Evolutionary conservation across 208 protist species (phyloP).

Genomic region (Entamoeba invadens): DNA sequence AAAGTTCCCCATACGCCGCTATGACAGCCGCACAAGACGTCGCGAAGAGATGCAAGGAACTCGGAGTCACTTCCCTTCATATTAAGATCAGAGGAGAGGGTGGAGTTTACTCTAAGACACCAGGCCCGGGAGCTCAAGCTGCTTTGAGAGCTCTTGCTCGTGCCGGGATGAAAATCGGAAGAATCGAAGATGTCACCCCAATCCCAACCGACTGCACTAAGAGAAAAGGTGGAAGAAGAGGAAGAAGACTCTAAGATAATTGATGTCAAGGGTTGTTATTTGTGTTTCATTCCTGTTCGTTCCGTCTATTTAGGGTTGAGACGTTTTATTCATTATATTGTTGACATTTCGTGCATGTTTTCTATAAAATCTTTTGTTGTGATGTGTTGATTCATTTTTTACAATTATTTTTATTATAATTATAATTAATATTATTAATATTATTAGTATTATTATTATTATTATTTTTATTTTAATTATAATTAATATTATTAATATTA

Average conservation of each 20-base stretch:
- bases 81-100: slow-evolving; percentile 97
- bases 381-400: too few relatives aligned
- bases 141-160: slow-evolving; percentile 96
- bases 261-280: too few relatives aligned
- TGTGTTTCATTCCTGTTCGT: too few relatives aligned
- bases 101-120: not conserved
- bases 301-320: too few relatives aligned
- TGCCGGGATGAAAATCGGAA: slow-evolving; percentile 94
- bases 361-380: too few relatives aligned
- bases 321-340: too few relatives aligned
- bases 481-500: too few relatives aligned
- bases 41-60: slow-evolving; percentile 63
- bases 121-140: slow-evolving; percentile 15
- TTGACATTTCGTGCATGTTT: too few relatives aligned
- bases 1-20: slow-evolving; percentile 98
- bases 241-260: slow-evolving; percentile 62
- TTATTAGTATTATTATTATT: too few relatives aligned
- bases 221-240: slow-evolving; percentile 88
- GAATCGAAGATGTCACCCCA: slow-evolving; percentile 99
- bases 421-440: too few relatives aligned
- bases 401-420: too few relatives aligned
- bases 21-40: slow-evolving; percentile 98
- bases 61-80: slow-evolving; percentile 94
- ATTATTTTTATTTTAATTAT: too few relatives aligned
- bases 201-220: slow-evolving; percentile 96